Evolutionary conservation across 2,329 filamentous ascomycete species (phyloP).

Genomic region (Colletotrichum plurivorum): DNA sequence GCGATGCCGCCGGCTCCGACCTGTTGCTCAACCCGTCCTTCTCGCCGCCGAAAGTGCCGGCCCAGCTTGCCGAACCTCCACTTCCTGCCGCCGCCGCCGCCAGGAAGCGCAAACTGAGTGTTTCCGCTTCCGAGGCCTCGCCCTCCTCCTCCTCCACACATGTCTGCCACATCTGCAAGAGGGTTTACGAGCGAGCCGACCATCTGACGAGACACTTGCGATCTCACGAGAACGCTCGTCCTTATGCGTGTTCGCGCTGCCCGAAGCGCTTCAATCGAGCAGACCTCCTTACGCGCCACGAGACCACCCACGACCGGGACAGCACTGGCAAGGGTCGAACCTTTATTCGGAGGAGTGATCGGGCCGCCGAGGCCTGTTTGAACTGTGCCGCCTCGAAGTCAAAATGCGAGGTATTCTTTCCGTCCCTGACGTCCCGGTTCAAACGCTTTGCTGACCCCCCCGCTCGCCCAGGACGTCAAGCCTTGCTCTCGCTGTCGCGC

Average conservation of each 20-base stretch:
- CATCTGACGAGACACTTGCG: constrained; percentile 36
- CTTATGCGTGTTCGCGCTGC: constrained; percentile 35
- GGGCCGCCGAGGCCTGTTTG: constrained; percentile 34
- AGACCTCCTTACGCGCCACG: constrained; percentile 38
- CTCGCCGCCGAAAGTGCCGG: constrained; percentile 25
- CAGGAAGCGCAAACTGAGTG: constrained; percentile 34
- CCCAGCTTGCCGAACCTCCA: constrained; percentile 27
- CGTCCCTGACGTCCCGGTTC: not conserved
- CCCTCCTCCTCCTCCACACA: constrained; percentile 24
- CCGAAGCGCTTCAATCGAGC: constrained; percentile 38
- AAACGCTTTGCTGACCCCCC: not conserved
- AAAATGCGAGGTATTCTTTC: constrained; percentile 35
- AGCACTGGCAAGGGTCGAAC: constrained; percentile 35
- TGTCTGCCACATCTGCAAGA: constrained; percentile 36
- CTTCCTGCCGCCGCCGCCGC: constrained; percentile 4
- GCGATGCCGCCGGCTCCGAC: constrained; percentile 38
- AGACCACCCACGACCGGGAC: constrained; percentile 38
- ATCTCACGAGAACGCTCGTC: constrained; percentile 37
- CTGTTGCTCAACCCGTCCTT: constrained; percentile 32
- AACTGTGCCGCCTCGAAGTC: constrained; percentile 38
- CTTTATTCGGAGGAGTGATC: constrained; percentile 37
- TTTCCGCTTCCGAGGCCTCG: constrained; percentile 29
- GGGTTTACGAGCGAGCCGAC: constrained; percentile 37
- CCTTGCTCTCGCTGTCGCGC: constrained; percentile 35
- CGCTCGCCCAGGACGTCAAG: constrained; percentile 23